These are phyloP conservation scores for Begonia masoniana DNA, from an alignment of 306 rosid species.

Conservation along the genomic window DNA sequence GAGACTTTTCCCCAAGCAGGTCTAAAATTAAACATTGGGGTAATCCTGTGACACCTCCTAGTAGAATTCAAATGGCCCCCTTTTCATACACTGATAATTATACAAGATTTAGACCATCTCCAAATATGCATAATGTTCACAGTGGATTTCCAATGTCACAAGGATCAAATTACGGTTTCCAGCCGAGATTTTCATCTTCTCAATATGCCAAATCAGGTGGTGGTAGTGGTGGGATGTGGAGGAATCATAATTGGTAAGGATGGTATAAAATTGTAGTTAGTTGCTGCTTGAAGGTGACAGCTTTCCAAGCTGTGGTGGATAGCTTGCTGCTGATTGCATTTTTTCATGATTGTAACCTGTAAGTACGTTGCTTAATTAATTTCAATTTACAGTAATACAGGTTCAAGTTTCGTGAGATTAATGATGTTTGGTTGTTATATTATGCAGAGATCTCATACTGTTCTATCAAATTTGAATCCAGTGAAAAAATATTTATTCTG, in stretches of 20 bases:
- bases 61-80: constrained; percentile 14
- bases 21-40: constrained; percentile 15
- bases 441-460: no score
- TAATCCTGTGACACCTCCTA: constrained; percentile 23
- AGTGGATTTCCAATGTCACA: constrained; percentile 27
- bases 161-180: constrained; percentile 15
- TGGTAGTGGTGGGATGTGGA: constrained; percentile 21
- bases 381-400: no score
- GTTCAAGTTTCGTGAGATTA: no score
- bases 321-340: no score
- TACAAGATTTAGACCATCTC: constrained; percentile 19
- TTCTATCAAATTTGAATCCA: no score
- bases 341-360: no score
- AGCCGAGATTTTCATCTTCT: constrained; percentile 30
- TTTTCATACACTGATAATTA: constrained; percentile 19
- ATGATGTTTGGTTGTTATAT: no score
- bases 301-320: no score
- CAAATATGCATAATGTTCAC: constrained; percentile 14
- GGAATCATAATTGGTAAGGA: constrained; percentile 34
- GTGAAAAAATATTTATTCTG: no score
- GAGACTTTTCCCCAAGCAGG: constrained; percentile 26
- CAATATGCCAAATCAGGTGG: constrained; percentile 36
- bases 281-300: no score
- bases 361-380: no score
- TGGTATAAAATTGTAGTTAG: no score